Base-by-base conservation (phyloP, 768 basidiomycete genomes). In the Tricholoma flavovirens region DNA sequence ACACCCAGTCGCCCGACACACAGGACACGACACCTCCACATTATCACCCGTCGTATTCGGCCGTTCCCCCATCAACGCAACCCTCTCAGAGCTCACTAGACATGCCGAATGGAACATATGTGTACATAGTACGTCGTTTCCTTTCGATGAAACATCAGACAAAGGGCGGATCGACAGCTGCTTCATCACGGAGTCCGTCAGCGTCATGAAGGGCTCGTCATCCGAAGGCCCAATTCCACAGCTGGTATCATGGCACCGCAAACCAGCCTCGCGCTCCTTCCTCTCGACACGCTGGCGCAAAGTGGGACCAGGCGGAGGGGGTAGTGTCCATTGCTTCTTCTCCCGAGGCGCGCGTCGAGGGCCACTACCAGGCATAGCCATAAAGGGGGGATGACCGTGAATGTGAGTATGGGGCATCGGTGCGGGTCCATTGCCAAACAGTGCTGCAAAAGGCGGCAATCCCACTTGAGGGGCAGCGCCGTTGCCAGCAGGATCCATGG, bases 221-320 rank as follows among this genome's bases (percentile, higher is more conserved):
- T 89, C 87, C 12, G 81, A 83, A 6, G 87, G 87, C 0, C 88
- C 90, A 26, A 90, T 66, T 2, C 87, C 87, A 67, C 90, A 92
- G 57, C 82, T 83, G 26, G 83, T 70, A 62, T 90, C 89, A 36
- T 73, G 81, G 66, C 90, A 92, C 49, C 90, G 75, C 62, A 89
- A 64, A 0, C 87, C 89, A 19, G 80, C 77, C 65, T 88, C 87
- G 19, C 84, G 79, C 68, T 91, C 90, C 54, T 81, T 76, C 56
- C 79, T 77, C 67, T 92, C 90, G 15, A 92, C 75, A 5, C 83
- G 80, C 66, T 90, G 82, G 24, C 90, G 85, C 43, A 90, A 70
- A 5, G 88, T 87, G 32, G 76, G 77, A 0, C 88, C 88, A 2
- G 88, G 87, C 0, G 86, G 73, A 0, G 83, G 70, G 0, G 88